A percentile compares a stretch with the other conserved stretches of the same genome.
phyloP scores from a whole-genome alignment of 2,329 filamentous ascomycete genomes.

The Tolypocladium tropicale region DNA sequence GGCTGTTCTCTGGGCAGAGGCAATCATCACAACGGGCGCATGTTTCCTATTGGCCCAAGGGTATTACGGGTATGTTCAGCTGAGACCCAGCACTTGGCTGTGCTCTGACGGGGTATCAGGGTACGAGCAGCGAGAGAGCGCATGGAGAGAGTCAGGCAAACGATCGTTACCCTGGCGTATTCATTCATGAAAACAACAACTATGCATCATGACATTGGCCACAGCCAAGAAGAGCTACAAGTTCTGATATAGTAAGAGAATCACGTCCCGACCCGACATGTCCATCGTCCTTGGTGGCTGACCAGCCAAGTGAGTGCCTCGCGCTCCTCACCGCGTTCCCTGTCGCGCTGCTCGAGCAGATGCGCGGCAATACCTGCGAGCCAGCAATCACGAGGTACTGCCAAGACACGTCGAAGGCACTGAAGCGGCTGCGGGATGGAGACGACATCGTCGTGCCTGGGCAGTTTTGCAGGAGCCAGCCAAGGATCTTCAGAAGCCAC shows the following conservation, averaged over 20 bases:
- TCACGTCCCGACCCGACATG: neutral
- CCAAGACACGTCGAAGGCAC: conserved; percentile 6
- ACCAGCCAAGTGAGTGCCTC: conserved; percentile 14
- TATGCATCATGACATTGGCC: neutral
- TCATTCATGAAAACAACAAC: conserved; percentile 12
- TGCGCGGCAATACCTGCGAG: conserved; percentile 13
- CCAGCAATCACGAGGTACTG: conserved; percentile 14
- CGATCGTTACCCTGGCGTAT: conserved; percentile 9
- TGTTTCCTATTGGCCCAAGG: conserved; percentile 13
- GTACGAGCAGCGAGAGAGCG: conserved; percentile 10
- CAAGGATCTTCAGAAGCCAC: neutral
- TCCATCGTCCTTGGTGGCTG: neutral
- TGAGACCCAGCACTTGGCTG: neutral
- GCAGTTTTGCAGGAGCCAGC: neutral
- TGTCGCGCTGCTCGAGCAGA: conserved; percentile 13
- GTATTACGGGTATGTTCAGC: conserved; percentile 6
- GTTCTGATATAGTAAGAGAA: conserved; percentile 11
- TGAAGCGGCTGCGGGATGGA: conserved; percentile 9
- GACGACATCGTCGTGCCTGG: neutral
- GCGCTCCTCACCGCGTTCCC: conserved; percentile 14
- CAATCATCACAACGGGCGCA: conserved; percentile 2
- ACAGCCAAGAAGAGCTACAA: conserved; percentile 7
- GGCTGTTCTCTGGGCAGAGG: conserved; percentile 5
- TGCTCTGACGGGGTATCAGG: conserved; percentile 2
- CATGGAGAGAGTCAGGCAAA: conserved; percentile 11